These are phyloP conservation scores for Allium sativum DNA, from an alignment of 106 monocot species.

Conservation along the genomic window DNA sequence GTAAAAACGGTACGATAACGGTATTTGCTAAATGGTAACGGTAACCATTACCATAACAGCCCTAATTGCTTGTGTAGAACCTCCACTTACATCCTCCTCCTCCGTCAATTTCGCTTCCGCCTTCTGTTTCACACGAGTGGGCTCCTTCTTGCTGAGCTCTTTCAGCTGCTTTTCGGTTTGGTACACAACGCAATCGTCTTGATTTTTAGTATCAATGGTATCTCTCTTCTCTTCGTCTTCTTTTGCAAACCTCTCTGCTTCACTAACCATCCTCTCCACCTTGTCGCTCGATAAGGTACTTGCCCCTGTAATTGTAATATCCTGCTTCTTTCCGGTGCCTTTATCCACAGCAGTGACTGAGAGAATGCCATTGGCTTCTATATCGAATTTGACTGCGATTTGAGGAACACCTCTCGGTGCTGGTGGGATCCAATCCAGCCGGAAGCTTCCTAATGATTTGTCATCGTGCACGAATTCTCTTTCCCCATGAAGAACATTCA, in stretches of 20 bases:
- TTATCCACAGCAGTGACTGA: slow-evolving; percentile 66
- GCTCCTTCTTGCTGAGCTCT: slow-evolving; percentile 64
- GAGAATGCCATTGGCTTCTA: slow-evolving; percentile 89
- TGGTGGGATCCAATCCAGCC: slow-evolving; percentile 84
- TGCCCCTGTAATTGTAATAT: slow-evolving; percentile 68
- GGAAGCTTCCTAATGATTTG: slow-evolving; percentile 77
- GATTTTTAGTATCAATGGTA: slow-evolving; percentile 65
- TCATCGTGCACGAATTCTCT: too few relatives aligned
- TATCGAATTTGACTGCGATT: slow-evolving; percentile 89
- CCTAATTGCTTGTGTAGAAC: slow-evolving; percentile 44
- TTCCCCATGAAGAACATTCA: too few relatives aligned
- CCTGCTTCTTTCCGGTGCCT: slow-evolving; percentile 68
- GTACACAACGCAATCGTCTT: slow-evolving; percentile 54
- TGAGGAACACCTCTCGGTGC: slow-evolving; percentile 83
- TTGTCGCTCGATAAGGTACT: slow-evolving; percentile 53
- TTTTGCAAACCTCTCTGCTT: slow-evolving; percentile 66
- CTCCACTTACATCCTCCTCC: slow-evolving; percentile 46
- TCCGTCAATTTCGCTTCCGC: slow-evolving; percentile 57
- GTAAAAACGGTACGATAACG: too few relatives aligned
- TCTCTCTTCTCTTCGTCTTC: slow-evolving; percentile 82
- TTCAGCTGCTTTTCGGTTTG: slow-evolving; percentile 73
- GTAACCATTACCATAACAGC: too few relatives aligned
- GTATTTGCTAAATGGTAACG: too few relatives aligned
- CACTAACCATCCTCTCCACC: slow-evolving; percentile 75
- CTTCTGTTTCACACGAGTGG: slow-evolving; percentile 48